Base-by-base conservation (phyloP, 1,139 yeast genomes). In the Sugiyamaella pinicola region DNA sequence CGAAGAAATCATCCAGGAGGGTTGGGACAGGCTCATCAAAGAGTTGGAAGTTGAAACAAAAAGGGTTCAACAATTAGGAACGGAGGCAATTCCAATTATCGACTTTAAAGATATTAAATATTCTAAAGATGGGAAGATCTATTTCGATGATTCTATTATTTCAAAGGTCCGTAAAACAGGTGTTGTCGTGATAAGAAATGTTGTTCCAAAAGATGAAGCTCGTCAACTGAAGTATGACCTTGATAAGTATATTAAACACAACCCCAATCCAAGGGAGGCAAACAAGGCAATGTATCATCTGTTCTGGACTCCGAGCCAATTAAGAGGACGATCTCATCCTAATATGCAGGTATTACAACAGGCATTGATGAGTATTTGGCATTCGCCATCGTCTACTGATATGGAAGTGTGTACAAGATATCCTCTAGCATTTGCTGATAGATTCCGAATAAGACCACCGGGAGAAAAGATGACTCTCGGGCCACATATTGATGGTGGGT, bases 201-300 rank as follows among this genome's bases (percentile, higher is more conserved):
- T 73, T 7, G 55, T 73, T 8, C 67, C 70, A 2, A 56, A 52
- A 18, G 66, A 60, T 1, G 61, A 64, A 46, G 75, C 73, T 0
- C 52, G 59, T 10, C 44, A 49, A 28, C 29, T 49, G 24, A 53
- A 51, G 45, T 12, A 39, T 18, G 54, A 47, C 8, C 46, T 56
- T 96, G 98, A 93, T 69, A 93, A 87, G 58, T 93, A 95, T 77
- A 84, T 84, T 2, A 68, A 70, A 13, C 12, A 46, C 13, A 59
- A 62, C 5, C 61, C 71, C 62, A 33, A 50, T 22, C 13, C 40
- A 7, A 42, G 40, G 28, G 56, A 54, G 17, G 49, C 46, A n/a
- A 51, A 43, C 31, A 38, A 37, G 34, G 57, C 66, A n/a, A 66
- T 64, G 31, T 74, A 68, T 61, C 67, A 70, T 43, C 63, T 75